Conservation (phyloP, 306 rosid species). For the Coriaria nepalensis region DNA sequence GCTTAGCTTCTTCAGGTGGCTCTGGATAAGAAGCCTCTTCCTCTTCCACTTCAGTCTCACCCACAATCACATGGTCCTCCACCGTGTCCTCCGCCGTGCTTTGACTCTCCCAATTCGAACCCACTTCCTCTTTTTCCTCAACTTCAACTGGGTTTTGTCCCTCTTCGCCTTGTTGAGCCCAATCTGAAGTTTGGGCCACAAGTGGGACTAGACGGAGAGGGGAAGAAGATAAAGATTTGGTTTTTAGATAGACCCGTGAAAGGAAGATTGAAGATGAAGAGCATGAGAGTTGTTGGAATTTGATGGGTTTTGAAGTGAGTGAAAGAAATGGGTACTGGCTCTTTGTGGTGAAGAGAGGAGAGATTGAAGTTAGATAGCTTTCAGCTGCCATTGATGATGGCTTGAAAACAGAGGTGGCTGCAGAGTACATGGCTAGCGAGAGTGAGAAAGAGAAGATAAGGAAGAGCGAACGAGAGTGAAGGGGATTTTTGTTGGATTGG, state of each 20-base stretch:
- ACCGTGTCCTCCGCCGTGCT: not conserved
- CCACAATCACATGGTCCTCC: slow-evolving; percentile 4
- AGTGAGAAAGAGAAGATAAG: slow-evolving; percentile 9
- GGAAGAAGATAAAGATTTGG: slow-evolving; percentile 9
- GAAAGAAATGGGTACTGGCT: slow-evolving; percentile 20
- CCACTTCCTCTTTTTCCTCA: slow-evolving; percentile 3
- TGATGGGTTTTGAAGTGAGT: slow-evolving; percentile 18
- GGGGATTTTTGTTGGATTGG: not conserved
- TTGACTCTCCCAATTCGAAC: slow-evolving; percentile 2
- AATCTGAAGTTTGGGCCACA: slow-evolving; percentile 27
- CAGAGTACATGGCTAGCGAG: slow-evolving; percentile 18
- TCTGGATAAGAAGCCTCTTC: slow-evolving; percentile 20
- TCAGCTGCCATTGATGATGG: slow-evolving; percentile 25
- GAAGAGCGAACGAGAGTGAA: slow-evolving; percentile 5
- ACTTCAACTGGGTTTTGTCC: not conserved
- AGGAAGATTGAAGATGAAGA: slow-evolving; percentile 4
- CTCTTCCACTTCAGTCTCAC: slow-evolving; percentile 4
- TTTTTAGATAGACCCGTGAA: slow-evolving; percentile 19
- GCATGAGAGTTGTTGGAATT: slow-evolving; percentile 14
- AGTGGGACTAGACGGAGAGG: slow-evolving; percentile 12
- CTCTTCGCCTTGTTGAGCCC: slow-evolving; percentile 27
- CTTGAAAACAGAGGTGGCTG: slow-evolving; percentile 9
- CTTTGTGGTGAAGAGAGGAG: slow-evolving; percentile 14
- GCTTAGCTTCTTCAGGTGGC: slow-evolving; percentile 35
- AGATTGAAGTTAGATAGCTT: slow-evolving; percentile 17